A percentile compares a stretch with the other conserved stretches of the same genome.
Conservation (phyloP, 164 flowering plant genomes). For the Aristolochia fimbriata region DNA sequence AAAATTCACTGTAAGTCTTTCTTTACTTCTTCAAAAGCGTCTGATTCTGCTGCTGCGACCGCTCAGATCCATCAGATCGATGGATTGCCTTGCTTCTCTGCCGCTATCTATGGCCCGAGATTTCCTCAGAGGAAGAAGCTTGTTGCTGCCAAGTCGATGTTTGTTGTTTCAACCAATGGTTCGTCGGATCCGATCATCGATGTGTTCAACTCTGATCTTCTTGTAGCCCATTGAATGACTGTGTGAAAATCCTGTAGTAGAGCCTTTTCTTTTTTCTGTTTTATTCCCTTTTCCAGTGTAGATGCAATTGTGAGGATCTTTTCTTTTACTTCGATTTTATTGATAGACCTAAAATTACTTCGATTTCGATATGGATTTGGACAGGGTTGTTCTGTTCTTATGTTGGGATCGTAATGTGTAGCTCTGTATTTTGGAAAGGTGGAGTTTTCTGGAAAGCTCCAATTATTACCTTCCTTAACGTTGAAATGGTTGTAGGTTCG, state of each 20-base stretch:
- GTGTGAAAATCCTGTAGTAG: not conserved
- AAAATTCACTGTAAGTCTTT: too few species aligned
- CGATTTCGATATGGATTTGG: too few species aligned
- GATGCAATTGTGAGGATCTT: not conserved
- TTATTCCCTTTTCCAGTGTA: not conserved
- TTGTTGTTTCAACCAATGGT: constrained; percentile 11
- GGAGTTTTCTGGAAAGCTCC: too few species aligned
- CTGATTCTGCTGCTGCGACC: not conserved
- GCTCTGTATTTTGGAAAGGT: too few species aligned
- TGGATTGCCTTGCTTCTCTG: constrained; percentile 19
- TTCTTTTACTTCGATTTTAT: not conserved
- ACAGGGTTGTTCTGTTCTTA: too few species aligned
- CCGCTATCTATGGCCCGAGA: constrained; percentile 17
- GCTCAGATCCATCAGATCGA: constrained; percentile 13
- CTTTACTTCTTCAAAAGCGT: constrained; percentile 4
- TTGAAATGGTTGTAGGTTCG: too few species aligned
- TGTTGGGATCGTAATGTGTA: too few species aligned
- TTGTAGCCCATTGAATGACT: constrained; percentile 24
- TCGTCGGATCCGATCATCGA: constrained; percentile 17
- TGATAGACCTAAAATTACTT: not conserved
- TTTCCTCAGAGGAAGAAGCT: constrained; percentile 36
- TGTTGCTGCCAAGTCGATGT: constrained; percentile 23
- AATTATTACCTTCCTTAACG: too few species aligned
- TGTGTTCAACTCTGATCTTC: constrained; percentile 13
- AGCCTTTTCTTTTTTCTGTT: not conserved